phyloP scores from a whole-genome alignment of 208 protist genomes.

The Crithidia acanthocephali region DNA sequence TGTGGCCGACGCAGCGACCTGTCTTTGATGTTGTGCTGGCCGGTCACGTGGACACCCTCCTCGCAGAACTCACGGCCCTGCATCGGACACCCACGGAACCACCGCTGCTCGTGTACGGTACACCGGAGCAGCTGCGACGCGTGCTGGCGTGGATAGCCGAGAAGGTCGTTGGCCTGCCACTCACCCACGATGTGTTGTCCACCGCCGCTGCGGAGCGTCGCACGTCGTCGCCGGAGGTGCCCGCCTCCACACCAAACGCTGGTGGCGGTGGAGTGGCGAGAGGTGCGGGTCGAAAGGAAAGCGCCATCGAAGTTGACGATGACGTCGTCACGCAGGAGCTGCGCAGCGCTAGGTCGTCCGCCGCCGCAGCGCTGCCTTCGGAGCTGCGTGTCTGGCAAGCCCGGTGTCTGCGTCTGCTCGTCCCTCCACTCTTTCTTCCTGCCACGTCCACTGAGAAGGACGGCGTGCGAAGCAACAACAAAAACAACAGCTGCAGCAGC shows the following conservation, averaged over 20 bases:
- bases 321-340: neutral
- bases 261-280: neutral
- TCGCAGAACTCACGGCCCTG: constrained; percentile 9
- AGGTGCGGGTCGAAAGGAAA: neutral
- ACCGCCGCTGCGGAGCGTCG: neutral
- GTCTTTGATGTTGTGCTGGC: constrained; percentile 24
- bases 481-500: too few species aligned
- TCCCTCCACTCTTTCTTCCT: neutral
- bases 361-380: neutral
- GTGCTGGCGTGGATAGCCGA: constrained; percentile 29
- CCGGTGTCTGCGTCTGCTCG: constrained; percentile 7
- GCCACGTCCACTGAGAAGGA: neutral
- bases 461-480: neutral
- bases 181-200: neutral
- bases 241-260: neutral
- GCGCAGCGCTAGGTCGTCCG: too few species aligned
- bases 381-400: constrained; percentile 1
- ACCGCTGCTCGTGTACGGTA: constrained; percentile 19
- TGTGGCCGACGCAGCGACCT: neutral
- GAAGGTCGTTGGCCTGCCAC: constrained; percentile 2
- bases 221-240: too few species aligned
- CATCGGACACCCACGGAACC: constrained; percentile 22
- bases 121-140: constrained; percentile 25
- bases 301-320: neutral
- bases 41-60: constrained; percentile 21